Evolutionary conservation across 768 basidiomycete genomes (phyloP).

Genomic region (Sutorius australiensis): DNA sequence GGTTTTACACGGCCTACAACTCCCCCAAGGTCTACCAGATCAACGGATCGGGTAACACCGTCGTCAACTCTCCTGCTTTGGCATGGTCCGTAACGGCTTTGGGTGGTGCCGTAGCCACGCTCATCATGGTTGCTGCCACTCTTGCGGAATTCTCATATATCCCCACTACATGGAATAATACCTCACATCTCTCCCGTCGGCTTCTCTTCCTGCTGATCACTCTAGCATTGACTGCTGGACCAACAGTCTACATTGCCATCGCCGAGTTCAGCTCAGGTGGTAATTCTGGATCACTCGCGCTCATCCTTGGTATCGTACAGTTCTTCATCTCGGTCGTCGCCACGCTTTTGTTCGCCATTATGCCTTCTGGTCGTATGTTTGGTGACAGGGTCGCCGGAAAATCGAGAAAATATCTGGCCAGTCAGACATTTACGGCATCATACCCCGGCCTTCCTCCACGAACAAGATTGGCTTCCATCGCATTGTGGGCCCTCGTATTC

Average conservation of each 20-base stretch:
- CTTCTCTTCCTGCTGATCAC: conserved; percentile 87
- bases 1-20: conserved; percentile 95
- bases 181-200: conserved; percentile 90
- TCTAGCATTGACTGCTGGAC: conserved; percentile 86
- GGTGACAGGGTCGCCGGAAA: conserved; percentile 96
- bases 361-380: conserved; percentile 98
- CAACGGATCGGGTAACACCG: conserved; percentile 28
- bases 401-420: conserved; percentile 94
- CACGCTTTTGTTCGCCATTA: conserved; percentile 81
- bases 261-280: conserved; percentile 59
- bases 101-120: conserved; percentile 91
- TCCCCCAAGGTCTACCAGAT: conserved; percentile 79
- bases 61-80: conserved; percentile 68
- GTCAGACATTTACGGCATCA: conserved; percentile 96
- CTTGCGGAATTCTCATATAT: conserved; percentile 96
- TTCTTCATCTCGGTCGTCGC: conserved; percentile 90
- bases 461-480: conserved; percentile 73
- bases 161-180: conserved; percentile 98
- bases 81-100: conserved; percentile 92
- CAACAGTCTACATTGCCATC: conserved; percentile 92
- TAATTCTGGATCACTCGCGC: conserved; percentile 65
- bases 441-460: conserved; percentile 68
- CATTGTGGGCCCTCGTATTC: conserved; percentile 90
- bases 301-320: conserved; percentile 94
- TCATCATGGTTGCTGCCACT: conserved; percentile 95